Evolutionary conservation across 371 early-diverging fungal genomes (phyloP).

Genomic region (Syncephalastrum sp.): DNA sequence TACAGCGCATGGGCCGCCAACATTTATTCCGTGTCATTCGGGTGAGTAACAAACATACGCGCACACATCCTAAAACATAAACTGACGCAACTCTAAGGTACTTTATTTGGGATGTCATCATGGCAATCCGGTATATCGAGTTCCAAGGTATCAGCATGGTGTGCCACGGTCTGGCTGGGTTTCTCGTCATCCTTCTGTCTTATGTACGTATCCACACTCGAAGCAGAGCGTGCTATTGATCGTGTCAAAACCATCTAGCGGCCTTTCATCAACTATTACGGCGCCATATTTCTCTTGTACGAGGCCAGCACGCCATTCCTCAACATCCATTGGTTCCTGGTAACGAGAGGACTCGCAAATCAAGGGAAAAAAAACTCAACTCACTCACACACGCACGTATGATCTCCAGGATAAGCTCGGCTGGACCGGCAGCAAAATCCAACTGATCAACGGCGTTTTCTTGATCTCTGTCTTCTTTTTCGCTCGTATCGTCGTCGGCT

Average conservation of each 20-base stretch:
- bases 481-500: slow-evolving; percentile 80
- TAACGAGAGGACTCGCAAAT: slow-evolving; percentile 16
- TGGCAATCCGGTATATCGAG: slow-evolving; percentile 67
- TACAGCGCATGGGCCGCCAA: slow-evolving; percentile 69
- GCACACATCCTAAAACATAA: slow-evolving; percentile 36
- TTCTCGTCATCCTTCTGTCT: slow-evolving; percentile 70
- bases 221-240: not conserved
- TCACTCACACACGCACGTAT: not conserved
- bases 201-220: slow-evolving; percentile 59
- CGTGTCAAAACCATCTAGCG: slow-evolving; percentile 34
- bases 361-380: not conserved
- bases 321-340: slow-evolving; percentile 92
- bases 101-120: slow-evolving; percentile 88
- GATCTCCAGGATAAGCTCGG: slow-evolving; percentile 69
- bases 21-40: slow-evolving; percentile 81
- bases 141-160: slow-evolving; percentile 81
- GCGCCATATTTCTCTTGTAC: slow-evolving; percentile 84
- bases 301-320: slow-evolving; percentile 91
- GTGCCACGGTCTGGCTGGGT: slow-evolving; percentile 79
- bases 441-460: slow-evolving; percentile 78
- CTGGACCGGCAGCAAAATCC: slow-evolving; percentile 73
- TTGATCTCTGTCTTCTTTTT: slow-evolving; percentile 73
- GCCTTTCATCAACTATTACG: slow-evolving; percentile 88
- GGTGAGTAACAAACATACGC: slow-evolving; percentile 48
- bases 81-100: slow-evolving; percentile 34